phyloP scores from a whole-genome alignment of 257 asterid species.

The Salvia rosmarinus region DNA sequence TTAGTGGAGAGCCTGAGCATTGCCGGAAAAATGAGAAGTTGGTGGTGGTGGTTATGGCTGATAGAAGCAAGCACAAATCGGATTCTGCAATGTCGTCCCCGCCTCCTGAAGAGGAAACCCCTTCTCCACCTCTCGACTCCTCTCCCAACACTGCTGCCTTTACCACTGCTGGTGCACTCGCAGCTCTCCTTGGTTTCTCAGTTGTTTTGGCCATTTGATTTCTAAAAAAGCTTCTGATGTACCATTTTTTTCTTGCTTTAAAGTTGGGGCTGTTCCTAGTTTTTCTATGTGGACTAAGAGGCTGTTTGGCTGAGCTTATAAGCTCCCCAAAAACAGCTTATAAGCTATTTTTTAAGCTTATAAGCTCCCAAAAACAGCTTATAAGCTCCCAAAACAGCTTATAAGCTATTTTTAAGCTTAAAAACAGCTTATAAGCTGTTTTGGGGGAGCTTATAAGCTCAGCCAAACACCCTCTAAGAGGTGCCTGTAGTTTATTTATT shows the following conservation, averaged over 20 bases:
- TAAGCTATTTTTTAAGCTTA: no score
- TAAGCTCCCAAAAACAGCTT: no score
- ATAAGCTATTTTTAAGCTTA: no score
- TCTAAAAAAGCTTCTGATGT: not conserved
- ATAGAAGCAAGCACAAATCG: conserved; percentile 44
- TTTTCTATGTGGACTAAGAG: no score
- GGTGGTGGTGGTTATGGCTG: conserved; percentile 66
- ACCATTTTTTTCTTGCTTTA: not conserved
- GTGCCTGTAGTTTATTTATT: no score
- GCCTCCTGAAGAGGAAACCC: conserved; percentile 43
- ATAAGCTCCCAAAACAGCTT: no score
- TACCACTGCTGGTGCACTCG: conserved; percentile 40
- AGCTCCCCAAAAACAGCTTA: no score
- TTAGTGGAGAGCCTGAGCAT: conserved; percentile 65
- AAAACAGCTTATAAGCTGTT: no score
- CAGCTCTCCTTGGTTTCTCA: conserved; percentile 47
- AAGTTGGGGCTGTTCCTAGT: no score
- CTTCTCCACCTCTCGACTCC: conserved; percentile 48
- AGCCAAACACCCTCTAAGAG: no score
- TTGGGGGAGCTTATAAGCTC: no score
- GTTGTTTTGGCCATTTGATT: conserved; percentile 44
- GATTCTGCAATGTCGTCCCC: conserved; percentile 32
- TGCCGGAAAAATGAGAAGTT: conserved; percentile 76
- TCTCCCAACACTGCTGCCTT: conserved; percentile 55
- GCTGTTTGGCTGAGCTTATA: no score